These are phyloP conservation scores for Tephrocybe rancida DNA, from an alignment of 768 basidiomycete species.

Conservation along the genomic window DNA sequence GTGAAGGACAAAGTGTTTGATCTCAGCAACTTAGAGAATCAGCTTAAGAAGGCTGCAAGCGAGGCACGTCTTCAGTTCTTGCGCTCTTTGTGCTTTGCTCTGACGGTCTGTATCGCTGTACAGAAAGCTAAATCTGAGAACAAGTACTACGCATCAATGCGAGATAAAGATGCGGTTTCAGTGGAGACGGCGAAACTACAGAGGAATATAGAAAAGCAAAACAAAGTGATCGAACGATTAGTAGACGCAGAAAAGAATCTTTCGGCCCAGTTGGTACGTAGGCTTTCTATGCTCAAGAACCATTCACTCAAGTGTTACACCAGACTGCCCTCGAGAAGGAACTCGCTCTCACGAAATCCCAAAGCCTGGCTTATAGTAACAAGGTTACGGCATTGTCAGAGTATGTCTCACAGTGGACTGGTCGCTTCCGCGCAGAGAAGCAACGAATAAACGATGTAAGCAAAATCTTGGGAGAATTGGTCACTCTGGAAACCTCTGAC, in stretches of 20 bases:
- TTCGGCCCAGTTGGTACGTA: conserved; percentile 57
- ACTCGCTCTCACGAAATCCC: conserved; percentile 31
- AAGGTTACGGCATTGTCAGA: conserved; percentile 33
- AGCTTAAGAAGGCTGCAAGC: conserved; percentile 57
- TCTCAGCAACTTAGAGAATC: conserved; percentile 73
- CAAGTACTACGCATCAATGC: conserved; percentile 90
- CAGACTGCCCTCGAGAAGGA: conserved; percentile 51
- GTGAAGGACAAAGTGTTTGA: conserved; percentile 86
- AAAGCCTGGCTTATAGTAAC: conserved; percentile 24
- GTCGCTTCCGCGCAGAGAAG: conserved; percentile 38
- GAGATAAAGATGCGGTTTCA: conserved; percentile 84
- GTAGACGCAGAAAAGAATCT: conserved; percentile 66
- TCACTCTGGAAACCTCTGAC: background rate
- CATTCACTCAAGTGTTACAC: background rate
- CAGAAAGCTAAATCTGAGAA: conserved; percentile 97
- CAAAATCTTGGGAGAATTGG: background rate
- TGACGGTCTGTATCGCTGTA: conserved; percentile 2
- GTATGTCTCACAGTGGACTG: conserved; percentile 30
- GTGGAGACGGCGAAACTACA: conserved; percentile 68
- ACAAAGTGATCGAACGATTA: conserved; percentile 63
- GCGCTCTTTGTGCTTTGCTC: background rate
- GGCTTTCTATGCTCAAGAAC: background rate
- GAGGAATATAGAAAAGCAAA: conserved; percentile 50
- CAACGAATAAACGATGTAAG: conserved; percentile 42
- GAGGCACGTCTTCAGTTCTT: conserved; percentile 65